Evolutionary conservation across 495 filamentous ascomycete species (phyloP), one percentile per base, ranked within the genome.

Genomic region (Echria macrotheca): DNA sequence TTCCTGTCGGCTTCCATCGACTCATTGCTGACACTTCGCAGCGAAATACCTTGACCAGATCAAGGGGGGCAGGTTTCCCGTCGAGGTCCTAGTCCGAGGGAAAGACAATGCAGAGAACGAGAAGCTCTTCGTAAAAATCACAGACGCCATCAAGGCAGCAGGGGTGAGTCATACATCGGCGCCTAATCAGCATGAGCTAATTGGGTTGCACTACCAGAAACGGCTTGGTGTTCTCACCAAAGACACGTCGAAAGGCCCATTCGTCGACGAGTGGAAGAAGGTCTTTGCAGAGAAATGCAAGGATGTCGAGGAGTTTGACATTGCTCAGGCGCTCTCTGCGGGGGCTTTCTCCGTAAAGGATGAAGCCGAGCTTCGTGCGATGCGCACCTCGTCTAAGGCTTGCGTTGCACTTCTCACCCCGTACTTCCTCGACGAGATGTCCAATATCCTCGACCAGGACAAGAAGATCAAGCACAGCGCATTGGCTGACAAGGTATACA

Each of bases 401-500:
- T 94, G 90, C 52, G 89, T 91, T 50, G 90, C 87, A 33, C 72
- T 96, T 26, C 87, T 97, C 80, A 86, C 86, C 18, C 86, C 89
- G 45, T 97, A 90, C 66, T 96, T 96, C 63, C 81, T 96, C 45
- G 94, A 97, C 63, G 88, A 96, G 63, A 96, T 99, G 90, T 95
- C 91, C 33, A 83, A 83, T 50, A 81, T 96, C 41, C 79, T 99
- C 48, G 93, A 99, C 54, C 84, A 86, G 53, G 93, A 96, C 64
- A 94, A 96, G 72, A 95, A 96, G 58, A 88, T 97, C 61, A 91
- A 89, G 28, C 91, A 99, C 65, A 85, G 82, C 54, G 76, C 78
- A 15, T 77, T 99, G 8, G 79, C 87, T 2, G 79, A 84, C 53
- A 95, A 89, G 64, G 83, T 99, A 42, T 85, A 91, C 52, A 74